Base-by-base conservation (phyloP, 2,329 filamentous ascomycete genomes). In the Westerdykella sp. region DNA sequence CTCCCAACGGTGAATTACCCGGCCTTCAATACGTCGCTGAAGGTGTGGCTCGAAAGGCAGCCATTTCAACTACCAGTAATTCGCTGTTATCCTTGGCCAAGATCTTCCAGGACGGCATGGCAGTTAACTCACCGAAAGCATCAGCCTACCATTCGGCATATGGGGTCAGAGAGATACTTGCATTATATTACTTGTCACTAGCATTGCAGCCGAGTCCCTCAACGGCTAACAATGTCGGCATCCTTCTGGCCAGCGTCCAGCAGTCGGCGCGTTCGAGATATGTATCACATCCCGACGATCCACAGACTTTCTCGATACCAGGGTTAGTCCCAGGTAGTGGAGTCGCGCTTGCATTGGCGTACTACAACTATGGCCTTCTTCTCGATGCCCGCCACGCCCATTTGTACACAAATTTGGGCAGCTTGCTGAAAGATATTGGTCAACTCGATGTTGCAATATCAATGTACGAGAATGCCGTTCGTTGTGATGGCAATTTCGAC, bases 191-290 rank as follows among this genome's bases (percentile, higher is more conserved):
- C 60, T 75, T 98, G 2, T 98, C 93, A 0, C 72, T 98, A 3
- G 95, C 93, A 0, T 75, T 98, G 2, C 93, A 96, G 51, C 90
- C 93, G 38, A 97, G 93, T 57, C 93, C 93, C 2, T 98, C 93
- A 0, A 98, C 93, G 0, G 93, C 93, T 1, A 98, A 98, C 63
- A 98, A 98, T 63, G 90, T 98, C 11, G 93, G 93, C 3, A 98
- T 98, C 43, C 75, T 98, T 22, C 79, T 98, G n/a, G 93, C 93
- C 5, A 87, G 93, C 44, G 86, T 97, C 15, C 93, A 95, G 60
- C 89, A 95, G 55, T 74, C 73, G 21, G 58, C 66, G 6, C 68
- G 69, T 3, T 67, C 69, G 7, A 73, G 70, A 38, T 53, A 62
- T 46, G n/a, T 35, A 18, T 63, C 65, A 37, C 47, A 54, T 5